These are phyloP conservation scores for Thermothielavioides terrestris DNA, from an alignment of 495 filamentous ascomycete genomes.

Conservation along the genomic window DNA sequence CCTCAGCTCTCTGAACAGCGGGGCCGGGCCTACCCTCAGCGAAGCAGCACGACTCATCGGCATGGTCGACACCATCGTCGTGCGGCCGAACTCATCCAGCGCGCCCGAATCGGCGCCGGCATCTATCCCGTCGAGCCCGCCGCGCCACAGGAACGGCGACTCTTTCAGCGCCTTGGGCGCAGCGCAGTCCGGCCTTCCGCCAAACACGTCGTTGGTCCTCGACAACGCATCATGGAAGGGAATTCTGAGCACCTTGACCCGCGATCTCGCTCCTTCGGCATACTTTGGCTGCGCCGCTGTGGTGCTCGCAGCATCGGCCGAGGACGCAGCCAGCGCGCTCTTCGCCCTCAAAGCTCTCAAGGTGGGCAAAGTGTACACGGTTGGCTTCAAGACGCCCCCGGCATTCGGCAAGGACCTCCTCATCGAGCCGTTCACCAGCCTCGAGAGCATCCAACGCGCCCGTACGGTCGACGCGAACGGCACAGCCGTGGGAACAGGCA, in stretches of 20 bases:
- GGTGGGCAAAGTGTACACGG: slow-evolving; percentile 71
- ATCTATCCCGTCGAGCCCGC: slow-evolving; percentile 33
- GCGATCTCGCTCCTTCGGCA: slow-evolving; percentile 73
- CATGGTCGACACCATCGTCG: slow-evolving; percentile 69
- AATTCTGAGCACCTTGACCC: slow-evolving; percentile 67
- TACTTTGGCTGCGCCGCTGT: slow-evolving; percentile 68
- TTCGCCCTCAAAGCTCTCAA: slow-evolving; percentile 69
- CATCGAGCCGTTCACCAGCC: slow-evolving; percentile 66
- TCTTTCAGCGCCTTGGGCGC: slow-evolving; percentile 11
- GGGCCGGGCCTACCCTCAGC: slow-evolving; percentile 55
- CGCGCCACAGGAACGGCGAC: slow-evolving; percentile 22
- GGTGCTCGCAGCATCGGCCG: slow-evolving; percentile 55
- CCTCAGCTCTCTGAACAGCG: slow-evolving; percentile 36
- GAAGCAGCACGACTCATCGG: slow-evolving; percentile 68
- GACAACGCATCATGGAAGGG: slow-evolving; percentile 80
- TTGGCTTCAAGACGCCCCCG: slow-evolving; percentile 65
- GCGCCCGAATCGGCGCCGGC: slow-evolving; percentile 28
- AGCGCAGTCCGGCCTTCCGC: slow-evolving; percentile 26
- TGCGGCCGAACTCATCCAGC: slow-evolving; percentile 37
- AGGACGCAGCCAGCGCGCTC: slow-evolving; percentile 65
- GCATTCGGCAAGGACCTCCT: slow-evolving; percentile 48
- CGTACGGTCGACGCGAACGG: slow-evolving; percentile 29
- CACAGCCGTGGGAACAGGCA: slow-evolving; percentile 17
- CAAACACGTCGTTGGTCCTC: slow-evolving; percentile 49
- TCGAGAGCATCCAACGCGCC: slow-evolving; percentile 67